These are phyloP conservation scores for Xylaria sp. DNA, from an alignment of 2,329 filamentous ascomycete species.

Conservation along the genomic window DNA sequence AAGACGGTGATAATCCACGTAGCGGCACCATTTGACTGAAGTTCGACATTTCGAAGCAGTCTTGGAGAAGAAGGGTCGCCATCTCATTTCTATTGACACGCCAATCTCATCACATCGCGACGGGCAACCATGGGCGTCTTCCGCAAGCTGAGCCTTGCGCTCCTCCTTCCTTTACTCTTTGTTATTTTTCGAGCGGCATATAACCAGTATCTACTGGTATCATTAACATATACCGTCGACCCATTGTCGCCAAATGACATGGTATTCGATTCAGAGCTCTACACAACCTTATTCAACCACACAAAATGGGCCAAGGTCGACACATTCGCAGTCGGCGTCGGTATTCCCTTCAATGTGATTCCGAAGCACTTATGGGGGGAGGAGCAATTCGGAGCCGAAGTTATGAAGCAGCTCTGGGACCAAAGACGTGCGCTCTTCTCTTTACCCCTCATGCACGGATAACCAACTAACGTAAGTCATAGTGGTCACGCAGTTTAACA, in stretches of 20 bases:
- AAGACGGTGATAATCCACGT: neutral
- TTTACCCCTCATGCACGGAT: no score
- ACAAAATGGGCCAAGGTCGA: constrained; percentile 38
- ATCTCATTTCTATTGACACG: neutral
- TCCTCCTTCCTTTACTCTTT: constrained; percentile 30
- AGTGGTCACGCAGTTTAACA: constrained; percentile 38
- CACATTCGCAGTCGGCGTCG: constrained; percentile 36
- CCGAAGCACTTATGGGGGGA: constrained; percentile 29
- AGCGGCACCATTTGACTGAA: neutral
- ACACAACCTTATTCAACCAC: constrained; percentile 37
- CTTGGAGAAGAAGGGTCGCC: constrained; percentile 2
- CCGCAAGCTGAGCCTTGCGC: constrained; percentile 35
- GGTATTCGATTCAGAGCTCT: constrained; percentile 38
- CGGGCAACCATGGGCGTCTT: constrained; percentile 34
- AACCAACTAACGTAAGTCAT: constrained; percentile 13
- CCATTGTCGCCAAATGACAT: constrained; percentile 36
- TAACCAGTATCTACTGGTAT: constrained; percentile 35
- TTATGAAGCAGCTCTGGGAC: constrained; percentile 40
- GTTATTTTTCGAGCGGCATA: constrained; percentile 28
- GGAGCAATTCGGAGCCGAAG: constrained; percentile 34
- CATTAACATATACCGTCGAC: constrained; percentile 37
- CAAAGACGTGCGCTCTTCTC: constrained; percentile 34
- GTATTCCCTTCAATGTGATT: constrained; percentile 26
- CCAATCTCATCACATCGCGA: constrained; percentile 16
- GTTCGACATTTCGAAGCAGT: neutral